Percentiles rank a stretch among this genome's conserved stretches.
Evolutionary conservation across 345 rosid genomes (phyloP).

Genomic region (Brassica juncea): DNA sequence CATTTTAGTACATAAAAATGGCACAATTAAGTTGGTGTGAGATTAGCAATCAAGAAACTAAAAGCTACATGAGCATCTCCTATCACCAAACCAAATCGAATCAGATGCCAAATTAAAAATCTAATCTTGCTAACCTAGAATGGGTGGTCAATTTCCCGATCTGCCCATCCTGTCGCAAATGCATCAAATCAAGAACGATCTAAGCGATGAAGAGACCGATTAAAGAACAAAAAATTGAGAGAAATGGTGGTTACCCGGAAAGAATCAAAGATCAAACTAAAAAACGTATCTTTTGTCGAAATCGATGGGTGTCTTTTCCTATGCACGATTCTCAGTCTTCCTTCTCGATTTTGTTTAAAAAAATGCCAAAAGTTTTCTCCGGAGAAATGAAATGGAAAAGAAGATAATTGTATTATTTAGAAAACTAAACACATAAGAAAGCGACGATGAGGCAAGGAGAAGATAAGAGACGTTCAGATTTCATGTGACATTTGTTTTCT

Average conservation of each 20-base stretch:
- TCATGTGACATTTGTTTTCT: conserved; percentile 28
- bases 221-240: not conserved
- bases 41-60: not conserved
- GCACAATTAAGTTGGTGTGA: not conserved
- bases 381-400: not conserved
- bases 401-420: not conserved
- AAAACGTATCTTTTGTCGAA: not conserved
- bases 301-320: not conserved
- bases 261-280: conserved; percentile 1
- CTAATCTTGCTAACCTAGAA: conserved; percentile 29
- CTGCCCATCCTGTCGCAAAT: conserved; percentile 11
- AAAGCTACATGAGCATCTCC: not conserved
- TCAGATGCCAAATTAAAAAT: not conserved
- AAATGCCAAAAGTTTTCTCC: not conserved
- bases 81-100: conserved; percentile 14
- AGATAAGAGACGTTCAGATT: conserved; percentile 36
- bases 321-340: not conserved
- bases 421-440: conserved; percentile 19
- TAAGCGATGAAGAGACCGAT: conserved; percentile 6
- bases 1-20: not conserved
- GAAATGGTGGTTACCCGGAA: conserved; percentile 21
- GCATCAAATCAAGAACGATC: conserved; percentile 27
- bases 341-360: not conserved
- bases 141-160: conserved; percentile 17
- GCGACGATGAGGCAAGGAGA: conserved; percentile 26